Evolutionary conservation across 139 green algal genomes (phyloP).

Genomic region (Micractinium conductrix): DNA sequence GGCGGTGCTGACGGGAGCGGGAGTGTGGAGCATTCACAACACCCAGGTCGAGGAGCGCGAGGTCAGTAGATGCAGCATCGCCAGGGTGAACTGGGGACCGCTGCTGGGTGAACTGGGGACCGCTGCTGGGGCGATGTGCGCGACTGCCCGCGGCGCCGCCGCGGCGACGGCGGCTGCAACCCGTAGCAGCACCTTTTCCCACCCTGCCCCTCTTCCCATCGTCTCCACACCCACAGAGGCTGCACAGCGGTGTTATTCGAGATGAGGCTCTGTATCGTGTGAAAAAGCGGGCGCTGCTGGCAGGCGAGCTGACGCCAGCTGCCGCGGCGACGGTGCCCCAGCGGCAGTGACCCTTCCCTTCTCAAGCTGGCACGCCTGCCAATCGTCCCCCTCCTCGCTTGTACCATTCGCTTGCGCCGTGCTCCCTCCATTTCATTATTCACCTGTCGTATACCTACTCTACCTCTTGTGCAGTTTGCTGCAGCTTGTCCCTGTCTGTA

Average conservation of each 20-base stretch:
- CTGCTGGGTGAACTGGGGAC: not conserved
- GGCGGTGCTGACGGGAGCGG: conserved; percentile 17
- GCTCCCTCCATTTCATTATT: no score
- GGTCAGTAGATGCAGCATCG: not conserved
- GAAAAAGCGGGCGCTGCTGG: conserved; percentile 46
- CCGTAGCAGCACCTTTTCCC: no score
- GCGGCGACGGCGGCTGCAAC: not conserved
- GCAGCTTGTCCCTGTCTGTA: no score
- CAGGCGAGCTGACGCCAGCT: conserved; percentile 3
- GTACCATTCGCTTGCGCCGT: no score
- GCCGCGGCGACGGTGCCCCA: not conserved
- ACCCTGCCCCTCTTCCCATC: not conserved
- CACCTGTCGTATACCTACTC: no score
- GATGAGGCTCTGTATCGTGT: conserved; percentile 52
- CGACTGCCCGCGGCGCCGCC: not conserved
- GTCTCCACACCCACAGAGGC: conserved; percentile 41
- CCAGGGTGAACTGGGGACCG: not conserved
- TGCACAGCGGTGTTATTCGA: conserved; percentile 52
- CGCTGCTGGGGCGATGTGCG: not conserved
- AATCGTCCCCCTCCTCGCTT: no score
- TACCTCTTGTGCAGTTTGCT: no score
- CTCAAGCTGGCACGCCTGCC: no score
- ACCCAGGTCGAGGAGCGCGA: conserved; percentile 38
- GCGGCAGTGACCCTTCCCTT: no score
- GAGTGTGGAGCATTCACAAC: conserved; percentile 36